These are phyloP conservation scores for Radiomyces spectabilis DNA, from an alignment of 192 early-diverging fungal genomes.

Conservation along the genomic window DNA sequence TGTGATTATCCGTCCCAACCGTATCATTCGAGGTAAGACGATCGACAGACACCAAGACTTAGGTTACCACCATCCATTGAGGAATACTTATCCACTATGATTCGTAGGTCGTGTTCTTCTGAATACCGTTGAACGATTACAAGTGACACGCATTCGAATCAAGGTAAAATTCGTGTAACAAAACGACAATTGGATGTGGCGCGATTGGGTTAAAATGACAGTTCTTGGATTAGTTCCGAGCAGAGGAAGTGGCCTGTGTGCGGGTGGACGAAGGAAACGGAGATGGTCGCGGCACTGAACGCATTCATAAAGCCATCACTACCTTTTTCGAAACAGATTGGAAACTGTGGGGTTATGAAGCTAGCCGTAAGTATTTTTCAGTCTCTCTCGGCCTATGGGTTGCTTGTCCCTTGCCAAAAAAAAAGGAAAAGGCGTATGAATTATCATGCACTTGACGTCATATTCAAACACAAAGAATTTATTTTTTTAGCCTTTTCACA, in stretches of 20 bases:
- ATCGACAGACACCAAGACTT: too few relatives aligned
- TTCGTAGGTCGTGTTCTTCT: slow-evolving; percentile 20
- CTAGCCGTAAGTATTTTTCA: slow-evolving; percentile 11
- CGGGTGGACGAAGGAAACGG: slow-evolving; percentile 16
- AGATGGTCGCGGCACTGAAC: slow-evolving; percentile 13
- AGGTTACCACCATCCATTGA: not conserved
- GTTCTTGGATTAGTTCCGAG: slow-evolving; percentile 21
- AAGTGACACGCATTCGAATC: slow-evolving; percentile 29
- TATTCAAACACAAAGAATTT: too few relatives aligned
- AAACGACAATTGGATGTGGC: not conserved
- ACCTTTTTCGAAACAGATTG: slow-evolving; percentile 25
- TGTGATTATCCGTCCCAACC: slow-evolving; percentile 27
- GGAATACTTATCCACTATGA: not conserved
- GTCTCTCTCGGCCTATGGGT: too few relatives aligned
- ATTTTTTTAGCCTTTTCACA: slow-evolving; percentile 20
- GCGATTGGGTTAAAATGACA: too few relatives aligned
- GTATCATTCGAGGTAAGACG: slow-evolving; percentile 31
- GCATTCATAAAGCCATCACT: too few relatives aligned
- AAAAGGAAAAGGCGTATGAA: not conserved
- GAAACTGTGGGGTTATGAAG: slow-evolving; percentile 26
- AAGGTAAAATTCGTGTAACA: slow-evolving; percentile 17
- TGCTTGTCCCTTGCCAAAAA: not conserved
- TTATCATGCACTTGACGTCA: not conserved
- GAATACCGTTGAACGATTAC: slow-evolving; percentile 16
- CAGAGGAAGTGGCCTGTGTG: slow-evolving; percentile 25